Percentiles rank a stretch among this genome's conserved stretches.
Evolutionary conservation across 2,329 filamentous ascomycete genomes (phyloP).

Genomic region (Paradendryphiella salina): DNA sequence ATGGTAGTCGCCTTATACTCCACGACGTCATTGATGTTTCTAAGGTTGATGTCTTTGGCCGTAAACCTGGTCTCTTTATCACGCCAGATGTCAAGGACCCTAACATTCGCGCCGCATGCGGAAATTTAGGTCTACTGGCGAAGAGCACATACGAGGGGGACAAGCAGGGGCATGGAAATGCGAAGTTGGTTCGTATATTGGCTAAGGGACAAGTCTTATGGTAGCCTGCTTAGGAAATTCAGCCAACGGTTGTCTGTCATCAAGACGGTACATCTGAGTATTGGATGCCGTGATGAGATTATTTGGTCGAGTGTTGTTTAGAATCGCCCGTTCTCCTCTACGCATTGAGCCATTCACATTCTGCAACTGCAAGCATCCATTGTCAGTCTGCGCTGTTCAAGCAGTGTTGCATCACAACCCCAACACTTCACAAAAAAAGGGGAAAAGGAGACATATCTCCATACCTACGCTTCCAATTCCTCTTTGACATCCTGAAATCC

Average conservation of each 20-base stretch:
- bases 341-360: not conserved
- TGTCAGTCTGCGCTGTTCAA: no score
- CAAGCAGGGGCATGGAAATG: slow-evolving; percentile 8
- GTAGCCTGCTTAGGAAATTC: not conserved
- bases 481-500: slow-evolving; percentile 5
- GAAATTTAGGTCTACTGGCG: not conserved
- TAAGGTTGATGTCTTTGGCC: not conserved
- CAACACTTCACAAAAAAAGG: no score
- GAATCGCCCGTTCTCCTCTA: not conserved
- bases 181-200: slow-evolving; percentile 4
- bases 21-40: slow-evolving; percentile 16
- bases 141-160: slow-evolving; percentile 9
- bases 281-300: no score
- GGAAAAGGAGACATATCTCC: no score
- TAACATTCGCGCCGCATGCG: slow-evolving; percentile 5
- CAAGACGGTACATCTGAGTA: no score
- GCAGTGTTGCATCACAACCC: no score
- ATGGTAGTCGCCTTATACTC: slow-evolving; percentile 35
- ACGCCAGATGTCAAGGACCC: not conserved
- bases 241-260: no score
- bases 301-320: no score
- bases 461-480: not conserved
- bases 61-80: slow-evolving; percentile 12
- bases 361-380: no score
- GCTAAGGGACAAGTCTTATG: not conserved